Percentiles rank a stretch among this genome's conserved stretches.
Conservation (phyloP, 116 monocot species). For the Iris pallida region DNA sequence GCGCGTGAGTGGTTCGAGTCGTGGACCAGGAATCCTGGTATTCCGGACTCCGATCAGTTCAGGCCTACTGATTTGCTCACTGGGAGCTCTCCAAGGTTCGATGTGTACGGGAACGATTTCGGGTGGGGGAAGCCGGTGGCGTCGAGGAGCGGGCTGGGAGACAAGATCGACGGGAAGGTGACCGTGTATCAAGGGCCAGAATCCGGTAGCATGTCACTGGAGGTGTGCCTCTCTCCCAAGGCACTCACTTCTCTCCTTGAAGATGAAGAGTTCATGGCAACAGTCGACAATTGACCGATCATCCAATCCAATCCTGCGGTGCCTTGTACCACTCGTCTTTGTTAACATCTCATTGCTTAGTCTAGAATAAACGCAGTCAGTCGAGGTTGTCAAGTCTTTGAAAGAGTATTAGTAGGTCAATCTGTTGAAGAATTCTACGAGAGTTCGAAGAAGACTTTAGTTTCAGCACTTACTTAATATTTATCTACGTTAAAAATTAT, state of each 20-base stretch:
- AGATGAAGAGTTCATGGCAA: constrained; percentile 18
- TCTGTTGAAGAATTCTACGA: no score
- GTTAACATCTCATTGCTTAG: no score
- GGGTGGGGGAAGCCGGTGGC: constrained; percentile 16
- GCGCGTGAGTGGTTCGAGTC: no score
- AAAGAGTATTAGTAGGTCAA: no score
- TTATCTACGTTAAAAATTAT: no score
- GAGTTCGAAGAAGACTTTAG: no score
- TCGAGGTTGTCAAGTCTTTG: no score
- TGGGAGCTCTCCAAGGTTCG: constrained; percentile 10
- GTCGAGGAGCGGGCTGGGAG: constrained; percentile 9
- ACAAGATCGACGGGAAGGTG: constrained; percentile 22
- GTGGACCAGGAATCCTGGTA: background rate
- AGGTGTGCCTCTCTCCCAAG: constrained; percentile 6
- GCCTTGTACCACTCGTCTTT: no score
- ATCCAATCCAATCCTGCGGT: no score
- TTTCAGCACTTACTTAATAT: no score
- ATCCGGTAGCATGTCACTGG: constrained; percentile 19
- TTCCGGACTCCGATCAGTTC: background rate
- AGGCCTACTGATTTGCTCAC: background rate
- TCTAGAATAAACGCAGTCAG: no score
- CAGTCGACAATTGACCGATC: background rate
- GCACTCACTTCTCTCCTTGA: constrained; percentile 2
- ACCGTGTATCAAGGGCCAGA: constrained; percentile 17
- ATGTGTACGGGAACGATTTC: constrained; percentile 17